These are phyloP conservation scores for Didymella keratinophila DNA, from an alignment of 2,329 filamentous ascomycete genomes.

Conservation along the genomic window DNA sequence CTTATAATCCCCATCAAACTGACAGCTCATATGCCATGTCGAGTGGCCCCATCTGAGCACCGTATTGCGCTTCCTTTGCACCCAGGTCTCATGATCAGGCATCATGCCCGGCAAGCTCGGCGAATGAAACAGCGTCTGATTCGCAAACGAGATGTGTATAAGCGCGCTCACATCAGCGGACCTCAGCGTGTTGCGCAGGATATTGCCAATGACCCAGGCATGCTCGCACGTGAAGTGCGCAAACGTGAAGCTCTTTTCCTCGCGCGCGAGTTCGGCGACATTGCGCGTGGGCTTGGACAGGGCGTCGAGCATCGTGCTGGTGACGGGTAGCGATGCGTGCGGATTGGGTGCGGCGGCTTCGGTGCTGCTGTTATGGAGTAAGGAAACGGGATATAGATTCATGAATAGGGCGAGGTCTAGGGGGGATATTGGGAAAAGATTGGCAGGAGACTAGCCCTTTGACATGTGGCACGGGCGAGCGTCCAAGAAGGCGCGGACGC, in stretches of 20 bases:
- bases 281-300: conserved; percentile 48
- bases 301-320: conserved; percentile 20
- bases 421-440: neutral
- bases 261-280: conserved; percentile 50
- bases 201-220: conserved; percentile 70
- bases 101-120: conserved; percentile 71
- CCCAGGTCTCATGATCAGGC: conserved; percentile 74
- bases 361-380: conserved; percentile 10
- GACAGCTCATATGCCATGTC: conserved; percentile 75
- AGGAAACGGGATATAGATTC: conserved; percentile 19
- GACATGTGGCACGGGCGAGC: conserved; percentile 13
- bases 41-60: conserved; percentile 74
- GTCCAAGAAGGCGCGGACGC: conserved; percentile 5
- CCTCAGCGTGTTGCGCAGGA: conserved; percentile 69
- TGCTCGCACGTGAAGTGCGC: conserved; percentile 68
- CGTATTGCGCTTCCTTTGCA: conserved; percentile 71
- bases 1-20: conserved; percentile 71
- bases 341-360: conserved; percentile 1
- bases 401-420: neutral
- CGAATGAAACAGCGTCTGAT: conserved; percentile 73
- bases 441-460: conserved; percentile 5
- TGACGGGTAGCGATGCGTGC: conserved; percentile 17
- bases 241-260: conserved; percentile 56
- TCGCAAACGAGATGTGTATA: conserved; percentile 70
- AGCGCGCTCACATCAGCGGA: conserved; percentile 63